Evolutionary conservation across 1,284 basidiomycete species (phyloP).

Genomic region (Salmacisia buchloeana): DNA sequence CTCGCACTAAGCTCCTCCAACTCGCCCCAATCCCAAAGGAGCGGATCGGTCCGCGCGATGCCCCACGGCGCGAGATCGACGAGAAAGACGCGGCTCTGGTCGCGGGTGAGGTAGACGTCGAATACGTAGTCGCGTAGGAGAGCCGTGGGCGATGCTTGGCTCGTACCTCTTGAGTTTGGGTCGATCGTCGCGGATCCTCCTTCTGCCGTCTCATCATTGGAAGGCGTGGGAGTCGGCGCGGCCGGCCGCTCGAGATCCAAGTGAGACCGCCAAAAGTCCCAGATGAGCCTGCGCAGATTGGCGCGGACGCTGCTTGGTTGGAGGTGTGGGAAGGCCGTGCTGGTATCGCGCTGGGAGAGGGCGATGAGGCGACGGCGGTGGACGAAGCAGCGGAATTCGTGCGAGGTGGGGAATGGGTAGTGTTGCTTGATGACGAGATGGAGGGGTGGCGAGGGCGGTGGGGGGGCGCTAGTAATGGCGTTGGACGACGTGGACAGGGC

Average conservation of each 20-base stretch:
- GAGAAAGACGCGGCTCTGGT: conserved; percentile 67
- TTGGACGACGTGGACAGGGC: background rate
- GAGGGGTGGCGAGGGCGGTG: conserved; percentile 59
- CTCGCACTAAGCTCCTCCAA: conserved; percentile 53
- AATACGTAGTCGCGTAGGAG: conserved; percentile 58
- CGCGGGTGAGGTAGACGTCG: conserved; percentile 78
- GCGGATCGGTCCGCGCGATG: conserved; percentile 72
- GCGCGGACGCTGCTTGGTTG: conserved; percentile 54
- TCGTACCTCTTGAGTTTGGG: background rate
- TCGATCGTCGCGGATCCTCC: background rate
- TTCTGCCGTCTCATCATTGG: conserved; percentile 1
- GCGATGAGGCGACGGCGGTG: conserved; percentile 54
- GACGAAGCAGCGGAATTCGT: conserved; percentile 42
- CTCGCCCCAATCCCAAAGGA: conserved; percentile 78
- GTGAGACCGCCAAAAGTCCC: conserved; percentile 64
- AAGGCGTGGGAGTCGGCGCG: conserved; percentile 43
- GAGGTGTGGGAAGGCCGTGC: conserved; percentile 73
- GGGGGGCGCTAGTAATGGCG: too few species aligned
- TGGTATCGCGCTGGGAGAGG: conserved; percentile 77
- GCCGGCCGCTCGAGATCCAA: conserved; percentile 52
- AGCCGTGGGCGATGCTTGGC: background rate
- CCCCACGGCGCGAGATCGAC: conserved; percentile 83
- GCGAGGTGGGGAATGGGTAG: conserved; percentile 73
- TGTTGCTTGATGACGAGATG: conserved; percentile 89
- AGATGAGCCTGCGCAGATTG: conserved; percentile 60